Evolutionary conservation across 306 rosid species (phyloP), one percentile per base, ranked within the genome.

Genomic region (Prunus dulcis): DNA sequence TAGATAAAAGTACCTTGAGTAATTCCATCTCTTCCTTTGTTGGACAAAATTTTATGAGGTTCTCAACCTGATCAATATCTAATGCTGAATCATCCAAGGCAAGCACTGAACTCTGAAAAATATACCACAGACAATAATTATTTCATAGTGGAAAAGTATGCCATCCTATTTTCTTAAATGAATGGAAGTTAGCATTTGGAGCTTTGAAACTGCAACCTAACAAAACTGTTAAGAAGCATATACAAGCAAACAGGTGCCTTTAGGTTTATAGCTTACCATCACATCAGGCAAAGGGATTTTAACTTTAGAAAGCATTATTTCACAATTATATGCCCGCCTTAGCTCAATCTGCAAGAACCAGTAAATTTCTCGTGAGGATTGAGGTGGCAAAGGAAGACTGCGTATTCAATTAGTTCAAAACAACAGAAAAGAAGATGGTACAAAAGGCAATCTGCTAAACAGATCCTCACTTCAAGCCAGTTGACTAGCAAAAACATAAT

Each of bases 251-350:
- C 17, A 60, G 23, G 64, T 28, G 41, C 72, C 47, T 76, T 30
- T 67, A 53, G 81, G 68, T 56, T 51, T 79, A 38, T 38, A 82
- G 82, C 92, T 84, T 84, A 96, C 99, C 98, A 91, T 86, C 85
- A 96, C 74, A 76, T 96, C 99, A 38, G 98, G 91, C 81, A 96
- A 79, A 57, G 99, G 97, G 45, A 96, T 88, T 86, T 96, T 96
- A 67, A 96, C 97, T 87, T 96, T 92, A 63, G 96, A 77, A 74
- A 96, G 99, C 99, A 96, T 96, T 84, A 96, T 96, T 84, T 96
- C 99, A 55, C 99, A 96, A 82, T 96, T 96, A 91, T 96, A 90
- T 2, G 99, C 98, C 64, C 97, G 88, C 79, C 99, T 90, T 57
- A 96, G 89, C 81, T 96, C 99, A 87, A 96, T 88, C 99, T 96